Percentiles rank a stretch among this genome's conserved stretches.
Evolutionary conservation across 2,329 filamentous ascomycete species (phyloP).

Genomic region (Nemania sp.): DNA sequence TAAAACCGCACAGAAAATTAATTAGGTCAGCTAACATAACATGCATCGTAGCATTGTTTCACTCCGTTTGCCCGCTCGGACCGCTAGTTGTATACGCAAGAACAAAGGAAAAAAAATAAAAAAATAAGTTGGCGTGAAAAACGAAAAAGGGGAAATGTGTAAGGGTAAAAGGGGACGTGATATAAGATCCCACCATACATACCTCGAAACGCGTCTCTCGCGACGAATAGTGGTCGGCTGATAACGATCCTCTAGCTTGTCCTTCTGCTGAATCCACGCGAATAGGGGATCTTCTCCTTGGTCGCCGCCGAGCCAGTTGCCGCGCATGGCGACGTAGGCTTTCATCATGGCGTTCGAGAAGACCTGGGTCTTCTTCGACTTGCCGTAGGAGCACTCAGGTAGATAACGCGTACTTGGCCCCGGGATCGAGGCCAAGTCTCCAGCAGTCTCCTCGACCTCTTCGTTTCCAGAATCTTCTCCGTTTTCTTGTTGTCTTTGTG

Average conservation of each 20-base stretch:
- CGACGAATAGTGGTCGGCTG: slow-evolving; percentile 9
- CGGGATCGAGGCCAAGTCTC: not conserved
- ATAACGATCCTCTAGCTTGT: slow-evolving; percentile 7
- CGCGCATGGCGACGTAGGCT: slow-evolving; percentile 36
- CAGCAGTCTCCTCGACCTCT: not conserved
- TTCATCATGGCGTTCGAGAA: slow-evolving; percentile 35
- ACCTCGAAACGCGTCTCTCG: slow-evolving; percentile 27
- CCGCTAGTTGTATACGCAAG: too few species aligned
- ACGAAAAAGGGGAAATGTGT: too few species aligned
- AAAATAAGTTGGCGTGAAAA: too few species aligned
- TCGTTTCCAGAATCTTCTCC: not conserved
- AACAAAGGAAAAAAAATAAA: not conserved
- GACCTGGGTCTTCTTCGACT: slow-evolving; percentile 21
- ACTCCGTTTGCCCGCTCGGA: too few species aligned
- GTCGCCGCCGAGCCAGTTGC: slow-evolving; percentile 23
- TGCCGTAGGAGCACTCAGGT: slow-evolving; percentile 28
- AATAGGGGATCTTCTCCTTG: slow-evolving; percentile 30
- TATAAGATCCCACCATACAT: not conserved
- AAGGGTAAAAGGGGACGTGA: not conserved
- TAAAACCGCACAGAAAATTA: not conserved
- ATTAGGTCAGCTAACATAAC: not conserved
- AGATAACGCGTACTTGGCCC: slow-evolving; percentile 23
- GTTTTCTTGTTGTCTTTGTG: not conserved
- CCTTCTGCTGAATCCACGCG: slow-evolving; percentile 30
- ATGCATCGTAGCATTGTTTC: too few species aligned